A percentile compares a stretch with the other conserved stretches of the same genome.
Conservation (phyloP, 2,329 filamentous ascomycete species). For the Neofusicoccum kwambonambiense region DNA sequence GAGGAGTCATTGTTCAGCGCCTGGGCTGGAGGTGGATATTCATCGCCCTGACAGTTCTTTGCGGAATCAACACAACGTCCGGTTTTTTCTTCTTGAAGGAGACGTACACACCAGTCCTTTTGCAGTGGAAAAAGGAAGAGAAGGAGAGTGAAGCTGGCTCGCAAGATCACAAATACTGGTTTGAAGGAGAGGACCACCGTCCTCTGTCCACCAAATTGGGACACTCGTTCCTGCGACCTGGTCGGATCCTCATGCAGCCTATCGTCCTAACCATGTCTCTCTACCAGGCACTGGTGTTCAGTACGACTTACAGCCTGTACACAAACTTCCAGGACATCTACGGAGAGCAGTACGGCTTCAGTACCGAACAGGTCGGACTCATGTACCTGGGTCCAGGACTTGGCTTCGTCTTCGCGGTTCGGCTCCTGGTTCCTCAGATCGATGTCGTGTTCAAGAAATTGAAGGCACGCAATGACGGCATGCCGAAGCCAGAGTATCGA, state of each 20-base stretch:
- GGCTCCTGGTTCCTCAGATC: constrained; percentile 48
- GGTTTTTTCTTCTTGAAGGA: constrained; percentile 47
- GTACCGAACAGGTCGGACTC: constrained; percentile 47
- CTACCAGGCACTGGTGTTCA: constrained; percentile 49
- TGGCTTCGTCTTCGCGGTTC: constrained; percentile 45
- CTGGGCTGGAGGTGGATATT: constrained; percentile 51
- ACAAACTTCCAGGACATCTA: constrained; percentile 51
- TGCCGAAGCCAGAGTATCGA: constrained; percentile 44
- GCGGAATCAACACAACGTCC: constrained; percentile 40
- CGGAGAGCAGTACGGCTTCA: constrained; percentile 43
- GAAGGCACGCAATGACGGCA: constrained; percentile 40
- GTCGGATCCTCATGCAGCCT: constrained; percentile 45
- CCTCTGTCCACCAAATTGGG: constrained; percentile 38
- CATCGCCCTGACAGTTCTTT: constrained; percentile 47
- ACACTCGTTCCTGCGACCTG: constrained; percentile 40
- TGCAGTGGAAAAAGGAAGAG: constrained; percentile 23
- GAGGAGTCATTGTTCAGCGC: constrained; percentile 45
- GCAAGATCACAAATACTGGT: constrained; percentile 39
- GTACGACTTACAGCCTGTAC: constrained; percentile 49
- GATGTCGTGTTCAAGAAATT: constrained; percentile 49
- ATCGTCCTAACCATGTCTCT: constrained; percentile 48
- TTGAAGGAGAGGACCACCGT: constrained; percentile 43
- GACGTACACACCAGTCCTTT: constrained; percentile 45
- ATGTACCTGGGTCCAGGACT: constrained; percentile 47
- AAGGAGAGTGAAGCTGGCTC: constrained; percentile 38